Base-by-base conservation (phyloP, 495 filamentous ascomycete genomes). In the Glonium stellatum region DNA sequence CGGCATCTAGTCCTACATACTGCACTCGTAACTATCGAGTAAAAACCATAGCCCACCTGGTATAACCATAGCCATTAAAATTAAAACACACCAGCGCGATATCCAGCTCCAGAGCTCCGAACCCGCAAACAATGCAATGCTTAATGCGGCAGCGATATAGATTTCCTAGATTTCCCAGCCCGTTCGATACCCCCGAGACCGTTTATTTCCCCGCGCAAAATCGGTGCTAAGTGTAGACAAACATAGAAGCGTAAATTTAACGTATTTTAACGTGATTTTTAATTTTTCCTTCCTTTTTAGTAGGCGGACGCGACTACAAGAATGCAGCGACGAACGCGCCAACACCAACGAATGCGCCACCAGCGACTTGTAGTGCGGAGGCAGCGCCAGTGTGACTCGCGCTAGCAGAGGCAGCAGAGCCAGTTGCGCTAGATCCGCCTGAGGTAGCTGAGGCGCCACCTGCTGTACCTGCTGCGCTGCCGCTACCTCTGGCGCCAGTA, bases 291-390 rank as follows among this genome's bases (percentile, higher is more conserved):
- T 44, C 10, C 13, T 44, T 44, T 13, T 44, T 18, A 4, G 39
- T 21, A 50, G 13, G 5, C 13, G n/a, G 21, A 57, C 27, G 21
- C 54, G 57, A 51, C 44, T 65, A 68, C 59, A 68, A 62, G 62
- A 68, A 65, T 1, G 54, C 54, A 54, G 62, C 62, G 15, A 60
- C 47, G 41, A 68, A 60, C 8, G 62, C 65, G 57, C 62, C 65
- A 9, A 56, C 42, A 57, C 65, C 65, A 39, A 60, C 62, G 15
- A 68, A 9, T 8, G 19, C 21, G 22, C 62, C 62, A 19, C 54
- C 55, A 39, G 60, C 44, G 31, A 58, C 65, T 22, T 44, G 31
- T 54, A 64, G 59, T 10, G 61, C 57, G 9, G 65, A 57, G 1
- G 62, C 65, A 46, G 62, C 65, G 31, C 62, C 65, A 15, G 62